phyloP scores from a whole-genome alignment of 73 alveolate genomes.

The Paramecium sonneborni region DNA sequence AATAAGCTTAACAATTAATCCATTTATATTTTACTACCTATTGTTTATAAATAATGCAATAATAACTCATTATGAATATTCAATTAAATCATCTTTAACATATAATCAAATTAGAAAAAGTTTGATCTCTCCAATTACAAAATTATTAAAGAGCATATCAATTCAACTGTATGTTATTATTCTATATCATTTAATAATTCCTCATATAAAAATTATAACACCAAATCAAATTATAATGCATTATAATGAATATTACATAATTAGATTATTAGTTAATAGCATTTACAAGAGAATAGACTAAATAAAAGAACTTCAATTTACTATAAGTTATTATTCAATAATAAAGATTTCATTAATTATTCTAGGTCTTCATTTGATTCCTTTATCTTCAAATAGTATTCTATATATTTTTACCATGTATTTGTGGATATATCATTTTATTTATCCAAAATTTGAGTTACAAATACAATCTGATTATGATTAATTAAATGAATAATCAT shows the following conservation, averaged over 20 bases:
- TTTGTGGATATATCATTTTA: background rate
- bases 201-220: background rate
- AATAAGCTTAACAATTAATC: background rate
- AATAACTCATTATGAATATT: background rate
- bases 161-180: background rate
- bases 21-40: background rate
- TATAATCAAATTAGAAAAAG: background rate
- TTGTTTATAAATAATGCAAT: background rate
- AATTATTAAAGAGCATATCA: background rate
- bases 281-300: background rate
- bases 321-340: background rate
- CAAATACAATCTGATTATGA: background rate
- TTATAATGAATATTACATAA: constrained; percentile 9
- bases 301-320: background rate
- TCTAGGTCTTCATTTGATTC: background rate
- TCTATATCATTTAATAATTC: background rate
- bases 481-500: background rate
- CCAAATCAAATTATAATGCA: background rate
- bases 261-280: background rate
- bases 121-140: background rate
- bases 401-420: background rate
- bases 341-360: background rate
- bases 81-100: background rate
- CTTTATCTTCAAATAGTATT: background rate
- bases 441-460: background rate